phyloP scores from a whole-genome alignment of 495 filamentous ascomycete genomes.

The Astrocystis sublimbata region DNA sequence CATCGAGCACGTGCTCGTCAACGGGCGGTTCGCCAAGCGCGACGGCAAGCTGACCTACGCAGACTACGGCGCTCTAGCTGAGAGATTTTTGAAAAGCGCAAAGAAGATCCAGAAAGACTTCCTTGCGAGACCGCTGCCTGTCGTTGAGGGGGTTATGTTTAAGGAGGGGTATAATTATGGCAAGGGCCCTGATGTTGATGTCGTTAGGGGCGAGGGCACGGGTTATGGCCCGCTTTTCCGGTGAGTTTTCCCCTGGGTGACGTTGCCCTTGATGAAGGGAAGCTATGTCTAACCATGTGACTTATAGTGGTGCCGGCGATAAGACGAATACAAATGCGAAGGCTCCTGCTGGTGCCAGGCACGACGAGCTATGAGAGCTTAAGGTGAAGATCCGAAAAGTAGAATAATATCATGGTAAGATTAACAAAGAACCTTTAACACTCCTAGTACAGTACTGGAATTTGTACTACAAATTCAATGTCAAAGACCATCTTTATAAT shows the following conservation, averaged over 20 bases:
- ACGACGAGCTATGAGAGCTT: slow-evolving; percentile 18
- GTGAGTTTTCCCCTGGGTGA: background rate
- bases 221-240: slow-evolving; percentile 32
- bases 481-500: no score
- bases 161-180: slow-evolving; percentile 22
- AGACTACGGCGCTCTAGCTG: slow-evolving; percentile 28
- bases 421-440: no score
- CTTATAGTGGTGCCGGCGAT: background rate
- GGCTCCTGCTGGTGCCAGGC: background rate
- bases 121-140: slow-evolving; percentile 15
- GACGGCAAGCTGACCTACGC: slow-evolving; percentile 34
- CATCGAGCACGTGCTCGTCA: slow-evolving; percentile 49
- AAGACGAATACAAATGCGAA: background rate
- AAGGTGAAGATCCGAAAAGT: no score
- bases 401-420: no score
- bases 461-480: no score
- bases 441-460: no score
- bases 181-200: slow-evolving; percentile 22
- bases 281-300: no score
- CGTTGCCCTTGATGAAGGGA: background rate
- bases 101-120: slow-evolving; percentile 28
- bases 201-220: slow-evolving; percentile 20
- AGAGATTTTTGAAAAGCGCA: slow-evolving; percentile 36
- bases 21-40: slow-evolving; percentile 45
- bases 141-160: slow-evolving; percentile 22